Evolutionary conservation across 352 stramenopile species (phyloP).

Genomic region (Phytophthora capsici): DNA sequence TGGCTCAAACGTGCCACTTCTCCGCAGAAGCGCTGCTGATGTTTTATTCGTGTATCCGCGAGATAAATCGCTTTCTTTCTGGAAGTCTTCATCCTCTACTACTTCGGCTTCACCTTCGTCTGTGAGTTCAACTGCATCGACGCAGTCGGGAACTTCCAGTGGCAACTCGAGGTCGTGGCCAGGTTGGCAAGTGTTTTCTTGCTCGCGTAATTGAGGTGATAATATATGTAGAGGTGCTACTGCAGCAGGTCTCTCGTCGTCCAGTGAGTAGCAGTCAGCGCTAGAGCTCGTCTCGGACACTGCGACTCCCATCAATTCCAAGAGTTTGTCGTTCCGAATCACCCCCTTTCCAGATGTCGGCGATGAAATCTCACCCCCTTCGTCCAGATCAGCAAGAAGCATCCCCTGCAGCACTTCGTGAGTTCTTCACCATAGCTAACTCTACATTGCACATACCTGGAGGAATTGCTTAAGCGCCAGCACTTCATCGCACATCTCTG

Average conservation of each 20-base stretch:
- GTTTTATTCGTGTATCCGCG: conserved; percentile 26
- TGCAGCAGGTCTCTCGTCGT: conserved; percentile 18
- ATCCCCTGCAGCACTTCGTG: conserved; percentile 22
- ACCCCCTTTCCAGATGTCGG: conserved; percentile 6
- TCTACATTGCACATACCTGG: conserved; percentile 15
- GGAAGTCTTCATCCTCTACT: conserved; percentile 1
- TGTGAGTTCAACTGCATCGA: conserved; percentile 6
- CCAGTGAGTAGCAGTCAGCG: conserved; percentile 13
- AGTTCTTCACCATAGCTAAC: too few species aligned
- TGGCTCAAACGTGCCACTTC: conserved; percentile 59
- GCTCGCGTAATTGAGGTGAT: conserved; percentile 1
- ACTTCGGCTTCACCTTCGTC: neutral
- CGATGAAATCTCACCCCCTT: neutral
- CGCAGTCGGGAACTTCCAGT: neutral
- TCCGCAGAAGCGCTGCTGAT: conserved; percentile 50
- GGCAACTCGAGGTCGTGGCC: neutral
- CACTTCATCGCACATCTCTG: conserved; percentile 67
- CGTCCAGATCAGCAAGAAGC: conserved; percentile 17
- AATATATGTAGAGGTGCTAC: conserved; percentile 13
- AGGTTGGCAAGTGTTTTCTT: neutral
- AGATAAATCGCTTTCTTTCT: conserved; percentile 2
- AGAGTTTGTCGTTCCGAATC: conserved; percentile 26
- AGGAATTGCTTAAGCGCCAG: conserved; percentile 54
- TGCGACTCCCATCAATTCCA: conserved; percentile 27
- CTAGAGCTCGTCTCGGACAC: conserved; percentile 21